A percentile compares a stretch with the other conserved stretches of the same genome.
These are phyloP conservation scores for Sporothrix schenckii DNA, from an alignment of 2,329 filamentous ascomycete genomes.

Conservation along the genomic window DNA sequence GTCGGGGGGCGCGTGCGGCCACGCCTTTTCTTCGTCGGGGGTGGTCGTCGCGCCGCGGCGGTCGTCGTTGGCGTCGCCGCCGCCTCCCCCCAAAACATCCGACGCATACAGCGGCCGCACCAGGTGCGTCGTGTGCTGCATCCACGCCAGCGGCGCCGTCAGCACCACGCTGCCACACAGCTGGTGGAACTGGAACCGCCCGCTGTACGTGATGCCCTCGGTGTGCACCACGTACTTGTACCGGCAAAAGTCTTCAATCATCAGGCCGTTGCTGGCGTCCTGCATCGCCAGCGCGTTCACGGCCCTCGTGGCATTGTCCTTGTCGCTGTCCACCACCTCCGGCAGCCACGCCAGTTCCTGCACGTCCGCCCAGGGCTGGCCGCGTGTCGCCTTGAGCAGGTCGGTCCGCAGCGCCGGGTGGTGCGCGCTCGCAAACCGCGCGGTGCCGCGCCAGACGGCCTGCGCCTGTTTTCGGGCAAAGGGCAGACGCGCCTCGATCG, in stretches of 20 bases:
- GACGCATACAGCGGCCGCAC: conserved; percentile 45
- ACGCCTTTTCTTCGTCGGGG: conserved; percentile 38
- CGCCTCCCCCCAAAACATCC: neutral
- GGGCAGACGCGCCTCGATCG: conserved; percentile 42
- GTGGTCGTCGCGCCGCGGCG: neutral
- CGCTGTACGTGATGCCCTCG: conserved; percentile 54
- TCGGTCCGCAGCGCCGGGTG: conserved; percentile 48
- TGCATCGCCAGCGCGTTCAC: conserved; percentile 52
- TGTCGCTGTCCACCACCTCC: conserved; percentile 21
- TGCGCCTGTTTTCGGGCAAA: conserved; percentile 47
- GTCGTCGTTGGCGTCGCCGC: no score
- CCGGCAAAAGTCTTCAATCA: conserved; percentile 54
- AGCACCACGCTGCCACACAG: conserved; percentile 51
- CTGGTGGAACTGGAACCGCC: conserved; percentile 52
- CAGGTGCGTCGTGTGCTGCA: conserved; percentile 52
- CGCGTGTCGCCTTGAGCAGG: conserved; percentile 44
- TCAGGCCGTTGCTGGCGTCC: conserved; percentile 50
- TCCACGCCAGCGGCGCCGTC: conserved; percentile 49
- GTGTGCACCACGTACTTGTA: conserved; percentile 54
- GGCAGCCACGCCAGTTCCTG: conserved; percentile 43
- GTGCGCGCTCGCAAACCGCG: conserved; percentile 47
- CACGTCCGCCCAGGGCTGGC: conserved; percentile 54
- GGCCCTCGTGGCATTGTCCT: no score
- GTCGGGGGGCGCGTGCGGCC: conserved; percentile 45
- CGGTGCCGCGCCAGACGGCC: conserved; percentile 55